Base-by-base conservation (phyloP, 306 rosid species). In the Cicer cuneatum region DNA sequence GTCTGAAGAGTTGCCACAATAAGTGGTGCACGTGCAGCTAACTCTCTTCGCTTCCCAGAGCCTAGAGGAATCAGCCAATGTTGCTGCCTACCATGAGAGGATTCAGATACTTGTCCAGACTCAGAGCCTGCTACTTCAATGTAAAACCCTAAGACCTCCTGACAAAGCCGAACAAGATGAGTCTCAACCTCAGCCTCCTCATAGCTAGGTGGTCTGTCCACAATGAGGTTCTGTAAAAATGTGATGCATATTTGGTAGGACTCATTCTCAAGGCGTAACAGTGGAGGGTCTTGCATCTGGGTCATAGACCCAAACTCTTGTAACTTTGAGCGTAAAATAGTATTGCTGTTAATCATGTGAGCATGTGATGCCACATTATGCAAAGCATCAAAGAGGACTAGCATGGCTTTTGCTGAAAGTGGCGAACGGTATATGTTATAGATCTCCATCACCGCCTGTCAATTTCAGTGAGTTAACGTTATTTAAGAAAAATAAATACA, bases 211-310 rank as follows among this genome's bases (percentile, higher is more conserved):
- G 98, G 97, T 38, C 80, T 76, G 74, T 95, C 99, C 77, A 80
- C 85, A 46, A 83, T 35, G 29, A 95, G 98, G 86, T 95, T 92
- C 84, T 90, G 97, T 78, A 95, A 75, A 73, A 89, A 85, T 48
- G 99, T 85, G 58, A 95, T 92, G 90, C 99, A 95, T 41, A 89
- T 85, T 84, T 95, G 98, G 85, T 89, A 95, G 73, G 98, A 89
- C 80, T 95, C 99, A 2, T 88, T 95, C 84, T 95, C 99, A 29
- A 95, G 92, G 19, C 99, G 98, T 71, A 92, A 81, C 64, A 95
- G 78, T 9, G 99, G 99, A 47, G 99, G 99, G 72, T 95, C 99
- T 84, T 92, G 99, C 99, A 95, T 95, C 85, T 95, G 99, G 41
- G 99, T 85, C 83, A 89, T 52, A 12, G 97, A 72, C 66, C 96